Evolutionary conservation across 75 land plant genomes (phyloP), one percentile per base, ranked within the genome.

Genomic region (Ceratopteris richardii): DNA sequence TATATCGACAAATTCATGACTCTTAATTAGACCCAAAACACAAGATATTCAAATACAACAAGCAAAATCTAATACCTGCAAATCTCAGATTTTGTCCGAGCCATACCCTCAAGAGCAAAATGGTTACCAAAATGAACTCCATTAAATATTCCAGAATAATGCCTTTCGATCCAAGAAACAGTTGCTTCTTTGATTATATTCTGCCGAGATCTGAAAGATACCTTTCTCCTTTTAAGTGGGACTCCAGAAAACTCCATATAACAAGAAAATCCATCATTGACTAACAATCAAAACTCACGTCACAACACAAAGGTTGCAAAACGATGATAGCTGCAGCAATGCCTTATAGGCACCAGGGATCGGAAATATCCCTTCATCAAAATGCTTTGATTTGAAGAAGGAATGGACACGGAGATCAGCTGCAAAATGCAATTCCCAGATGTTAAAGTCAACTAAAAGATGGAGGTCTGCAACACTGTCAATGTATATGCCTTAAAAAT

Each of bases 101-200:
- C 75, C 51, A 48, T 43, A 40, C 96, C 96, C 66, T 82, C 90
- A 29, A 90, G 46, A 40, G 96, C 86, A 81, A 86, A 90, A 59
- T 90, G 96, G 42, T 90, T 90, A 13, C 96, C 96, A 74, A 90
- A 90, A 61, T 86, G 80, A 42, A 90, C 77, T 57, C 78, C 87
- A 54, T 73, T 65, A 60, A 90, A 90, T 28, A 90, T 60, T 14
- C 96, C 84, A 1, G 80, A 70, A 61, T 82, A 90, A 54, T 90
- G 87, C 30, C 50, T 75, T 42, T 80, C 90, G 16, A 90, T 69
- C 96, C 96, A 90, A 43, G 80, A 78, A 67, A 85, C 53, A n/a
- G 90, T 90, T 39, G 75, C 84, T 24, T 85, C 72, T 65, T 80
- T 85, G 44, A 90, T 85, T 10, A 68, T 82, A 77, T 90, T 76